phyloP scores from a whole-genome alignment of 768 basidiomycete genomes.

The Termitomyces eurrhizus region DNA sequence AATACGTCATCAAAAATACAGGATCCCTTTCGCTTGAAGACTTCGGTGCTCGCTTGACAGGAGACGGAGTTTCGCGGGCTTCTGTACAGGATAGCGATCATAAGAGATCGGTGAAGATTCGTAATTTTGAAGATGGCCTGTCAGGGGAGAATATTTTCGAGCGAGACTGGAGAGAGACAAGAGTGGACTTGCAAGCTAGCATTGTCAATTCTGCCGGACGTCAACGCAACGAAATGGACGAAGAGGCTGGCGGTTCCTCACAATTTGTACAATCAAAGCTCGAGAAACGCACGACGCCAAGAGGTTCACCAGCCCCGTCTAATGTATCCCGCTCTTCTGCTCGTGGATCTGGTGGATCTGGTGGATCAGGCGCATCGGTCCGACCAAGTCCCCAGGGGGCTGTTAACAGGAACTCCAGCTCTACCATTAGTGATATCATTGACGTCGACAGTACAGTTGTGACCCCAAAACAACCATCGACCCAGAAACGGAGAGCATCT shows the following conservation, averaged over 20 bases:
- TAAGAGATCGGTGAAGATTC: slow-evolving; percentile 39
- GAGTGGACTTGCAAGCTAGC: slow-evolving; percentile 40
- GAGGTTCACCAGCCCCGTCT: slow-evolving; percentile 42
- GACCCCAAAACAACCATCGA: slow-evolving; percentile 19
- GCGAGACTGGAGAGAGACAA: slow-evolving; percentile 76
- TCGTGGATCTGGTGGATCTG: slow-evolving; percentile 47
- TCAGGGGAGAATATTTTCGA: slow-evolving; percentile 61
- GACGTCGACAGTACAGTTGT: slow-evolving; percentile 38
- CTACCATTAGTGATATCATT: slow-evolving; percentile 37
- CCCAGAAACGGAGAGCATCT: slow-evolving; percentile 49
- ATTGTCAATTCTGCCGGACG: slow-evolving; percentile 16
- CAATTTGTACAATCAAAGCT: slow-evolving; percentile 10
- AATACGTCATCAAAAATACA: slow-evolving; percentile 52
- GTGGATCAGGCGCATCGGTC: slow-evolving; percentile 48
- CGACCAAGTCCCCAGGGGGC: slow-evolving; percentile 48
- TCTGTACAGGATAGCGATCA: slow-evolving; percentile 26
- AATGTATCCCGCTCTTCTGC: slow-evolving; percentile 40
- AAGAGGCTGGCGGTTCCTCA: slow-evolving; percentile 18
- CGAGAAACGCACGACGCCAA: slow-evolving; percentile 24
- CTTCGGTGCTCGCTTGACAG: slow-evolving; percentile 63
- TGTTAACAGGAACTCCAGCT: slow-evolving; percentile 38
- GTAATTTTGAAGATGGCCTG: slow-evolving; percentile 65
- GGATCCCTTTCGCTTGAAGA: slow-evolving; percentile 69
- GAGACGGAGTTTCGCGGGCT: slow-evolving; percentile 45
- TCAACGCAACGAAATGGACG: slow-evolving; percentile 19